Evolutionary conservation across 1,139 yeast genomes (phyloP), one percentile per base, ranked within the genome.

Genomic region (Lodderomyces orthopsilosis): DNA sequence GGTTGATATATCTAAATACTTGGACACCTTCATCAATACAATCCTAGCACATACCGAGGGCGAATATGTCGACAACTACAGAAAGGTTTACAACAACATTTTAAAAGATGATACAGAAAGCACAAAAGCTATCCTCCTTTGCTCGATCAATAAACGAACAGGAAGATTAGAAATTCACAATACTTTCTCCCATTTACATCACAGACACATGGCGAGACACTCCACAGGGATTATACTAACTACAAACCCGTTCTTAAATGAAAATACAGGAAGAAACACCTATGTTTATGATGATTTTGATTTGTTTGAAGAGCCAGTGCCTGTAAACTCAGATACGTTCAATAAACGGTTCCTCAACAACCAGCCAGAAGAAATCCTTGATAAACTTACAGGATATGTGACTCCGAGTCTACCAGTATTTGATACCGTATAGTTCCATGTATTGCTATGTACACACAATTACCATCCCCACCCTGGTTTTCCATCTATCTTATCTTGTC

Each of bases 391-490:
- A 21, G 41, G 42, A 19, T 14, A 9, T 12, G 33, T 35, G 7
- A 32, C 35, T 37, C 33, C 26, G 28, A 26, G 23, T 13, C 33
- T 35, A 21, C 38, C 45, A n/a, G 23, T 32, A 13, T 40, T 40
- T 30, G 41, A 43, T 37, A 37, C 28, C 19, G 27, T 37, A 22
- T 41, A 33, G 36, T 14, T 30, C 23, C 40, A 40, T 42, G 38
- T 45, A 42, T 37, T 32, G 15, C 40, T 37, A 40, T 35, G n/a
- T 36, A 22, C 28, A 19, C 19, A 12, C n/a, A 21, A 21, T 40
- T 34, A 72, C 49, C 62, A 59, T 4, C 76, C 77, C 78, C 78
- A 73, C 7, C 78, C 78, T 28, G 69, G 68, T 49, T 59, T 64
- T 0, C 79, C 77, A 37, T 65, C 63, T 22, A 53, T 51, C 47